Evolutionary conservation across 208 protist species (phyloP).

Genomic region (Crithidia brevicula): DNA sequence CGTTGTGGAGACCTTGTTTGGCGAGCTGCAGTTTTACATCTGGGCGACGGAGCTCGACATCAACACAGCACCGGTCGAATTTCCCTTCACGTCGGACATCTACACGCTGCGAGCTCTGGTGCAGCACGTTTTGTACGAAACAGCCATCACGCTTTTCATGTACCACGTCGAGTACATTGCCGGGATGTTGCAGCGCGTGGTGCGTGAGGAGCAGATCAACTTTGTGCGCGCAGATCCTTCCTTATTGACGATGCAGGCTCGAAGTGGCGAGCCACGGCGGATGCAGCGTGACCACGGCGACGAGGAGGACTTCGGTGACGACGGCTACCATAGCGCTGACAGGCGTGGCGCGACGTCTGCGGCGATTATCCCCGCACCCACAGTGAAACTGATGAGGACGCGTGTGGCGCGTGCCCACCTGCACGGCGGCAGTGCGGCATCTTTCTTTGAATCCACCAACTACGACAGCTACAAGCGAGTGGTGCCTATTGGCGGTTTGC

Average conservation of each 20-base stretch:
- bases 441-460: slow-evolving; percentile 70
- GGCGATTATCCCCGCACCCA: background rate
- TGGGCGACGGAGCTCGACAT: slow-evolving; percentile 72
- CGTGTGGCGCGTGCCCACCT: slow-evolving; percentile 10
- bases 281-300: background rate
- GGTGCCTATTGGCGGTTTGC: slow-evolving; percentile 63
- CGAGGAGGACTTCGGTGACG: background rate
- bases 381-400: slow-evolving; percentile 15
- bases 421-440: slow-evolving; percentile 19
- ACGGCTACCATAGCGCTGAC: background rate
- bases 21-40: slow-evolving; percentile 84
- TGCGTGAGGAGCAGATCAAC: slow-evolving; percentile 77
- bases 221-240: slow-evolving; percentile 61
- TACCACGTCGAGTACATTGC: slow-evolving; percentile 75
- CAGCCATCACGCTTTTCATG: slow-evolving; percentile 84
- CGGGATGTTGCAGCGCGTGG: slow-evolving; percentile 65
- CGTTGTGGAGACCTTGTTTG: slow-evolving; percentile 90
- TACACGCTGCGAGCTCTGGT: slow-evolving; percentile 73
- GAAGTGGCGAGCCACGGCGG: background rate
- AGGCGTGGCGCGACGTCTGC: background rate
- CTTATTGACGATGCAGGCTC: background rate
- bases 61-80: slow-evolving; percentile 38
- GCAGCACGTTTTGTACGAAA: slow-evolving; percentile 82
- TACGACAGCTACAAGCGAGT: slow-evolving; percentile 75
- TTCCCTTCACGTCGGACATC: slow-evolving; percentile 75